Base-by-base conservation (phyloP, 2,329 filamentous ascomycete species). In the Biscogniauxia sp. region DNA sequence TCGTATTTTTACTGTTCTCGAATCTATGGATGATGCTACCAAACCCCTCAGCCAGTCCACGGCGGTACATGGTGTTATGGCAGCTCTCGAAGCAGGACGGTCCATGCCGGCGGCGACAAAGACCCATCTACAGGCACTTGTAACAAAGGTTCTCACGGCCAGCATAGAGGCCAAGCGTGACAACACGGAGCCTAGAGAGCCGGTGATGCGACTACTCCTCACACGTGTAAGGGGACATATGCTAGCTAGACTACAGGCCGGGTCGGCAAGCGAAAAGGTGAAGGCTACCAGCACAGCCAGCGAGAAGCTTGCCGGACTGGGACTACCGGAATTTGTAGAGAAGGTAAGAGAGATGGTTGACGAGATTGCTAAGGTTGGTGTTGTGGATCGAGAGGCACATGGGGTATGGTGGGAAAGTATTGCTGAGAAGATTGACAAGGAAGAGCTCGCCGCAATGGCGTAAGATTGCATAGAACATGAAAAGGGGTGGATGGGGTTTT, bases 281-380 rank as follows among this genome's bases (percentile, higher is more conserved):
- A 85, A 86, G 68, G 88, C 86, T 13, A 87, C 88, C 0, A 90
- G 84, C 67, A 86, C 82, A 0, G 89, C 88, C 0, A 85, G 84
- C 11, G 90, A 93, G 73, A 87, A 84, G 60, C 80, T 93, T 7
- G 88, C 88, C 0, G 82, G 83, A 2, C 81, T 90, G 19, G 90
- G 90, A 0, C 76, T 93, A 59, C 87, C 87, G 0, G 90, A 93
- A 74, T 93, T 93, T 71, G 87, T 89, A 17, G 83, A 85, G 26
- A 84, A 83, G 62, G 86, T 93, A 15, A 81, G 88, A 32, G 85
- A 86, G 54, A 88, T 93, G 67, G 86, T 90, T 7, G 88, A 91
- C 37, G 80, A 88, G 69, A 76, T 93, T 61, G 82, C 84, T 51
- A 83, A 83, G 70, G 82, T 92, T 3, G 86, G 87, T 15, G 78